Percentiles rank a stretch among this genome's conserved stretches.
Evolutionary conservation across 176 grass and related monocot species (phyloP).

Genomic region (Panicum miliaceum): DNA sequence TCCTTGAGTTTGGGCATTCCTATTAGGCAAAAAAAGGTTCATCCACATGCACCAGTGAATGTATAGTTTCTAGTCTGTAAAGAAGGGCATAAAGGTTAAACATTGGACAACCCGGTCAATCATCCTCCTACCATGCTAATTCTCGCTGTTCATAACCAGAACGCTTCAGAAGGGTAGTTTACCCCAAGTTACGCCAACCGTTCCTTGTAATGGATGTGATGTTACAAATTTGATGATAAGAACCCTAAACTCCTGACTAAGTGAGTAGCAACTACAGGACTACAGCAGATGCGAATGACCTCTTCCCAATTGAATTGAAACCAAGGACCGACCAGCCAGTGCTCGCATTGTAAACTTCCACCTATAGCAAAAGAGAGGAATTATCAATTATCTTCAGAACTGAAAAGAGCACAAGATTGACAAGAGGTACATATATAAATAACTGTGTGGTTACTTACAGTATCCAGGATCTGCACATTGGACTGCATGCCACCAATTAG

Average conservation of each 20-base stretch:
- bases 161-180: constrained; percentile 13
- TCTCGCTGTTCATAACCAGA: constrained; percentile 29
- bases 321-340: constrained; percentile 53
- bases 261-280: constrained; percentile 36
- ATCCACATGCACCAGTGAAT: background rate
- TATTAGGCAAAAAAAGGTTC: background rate
- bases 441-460: constrained; percentile 40
- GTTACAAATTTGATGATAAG: constrained; percentile 15
- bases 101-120: background rate
- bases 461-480: constrained; percentile 57
- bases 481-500: constrained; percentile 66
- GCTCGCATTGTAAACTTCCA: constrained; percentile 67
- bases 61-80: background rate
- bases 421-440: background rate
- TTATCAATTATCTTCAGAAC: constrained; percentile 23
- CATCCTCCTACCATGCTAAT: background rate
- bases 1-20: background rate
- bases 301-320: constrained; percentile 69
- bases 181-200: constrained; percentile 9
- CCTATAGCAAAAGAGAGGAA: constrained; percentile 41
- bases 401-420: constrained; percentile 12
- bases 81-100: background rate
- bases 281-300: constrained; percentile 71
- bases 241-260: constrained; percentile 13
- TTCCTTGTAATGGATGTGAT: background rate